These are phyloP conservation scores for Immersiella caudata DNA, from an alignment of 495 filamentous ascomycete species.

Conservation along the genomic window DNA sequence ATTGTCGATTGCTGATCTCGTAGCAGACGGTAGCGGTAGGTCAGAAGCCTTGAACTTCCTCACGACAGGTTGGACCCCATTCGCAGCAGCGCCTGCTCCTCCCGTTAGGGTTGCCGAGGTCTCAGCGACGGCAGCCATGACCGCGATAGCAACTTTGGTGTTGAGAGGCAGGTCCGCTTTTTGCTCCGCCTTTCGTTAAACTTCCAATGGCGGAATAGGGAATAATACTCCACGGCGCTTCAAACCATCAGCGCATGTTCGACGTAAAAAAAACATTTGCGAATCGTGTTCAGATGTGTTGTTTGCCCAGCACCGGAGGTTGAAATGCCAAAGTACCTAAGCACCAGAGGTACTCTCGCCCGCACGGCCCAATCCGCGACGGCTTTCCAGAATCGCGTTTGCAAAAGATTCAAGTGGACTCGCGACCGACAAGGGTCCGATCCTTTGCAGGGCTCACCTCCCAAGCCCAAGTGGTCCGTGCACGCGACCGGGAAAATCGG, in stretches of 20 bases:
- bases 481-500: slow-evolving; percentile 12
- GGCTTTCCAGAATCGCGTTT: slow-evolving; percentile 2
- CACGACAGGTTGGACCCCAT: slow-evolving; percentile 28
- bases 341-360: not conserved
- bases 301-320: not conserved
- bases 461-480: not conserved
- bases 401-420: not conserved
- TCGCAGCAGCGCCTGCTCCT: not conserved
- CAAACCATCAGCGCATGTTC: slow-evolving; percentile 5
- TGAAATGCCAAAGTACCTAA: not conserved
- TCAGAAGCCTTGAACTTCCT: slow-evolving; percentile 85
- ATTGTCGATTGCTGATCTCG: slow-evolving; percentile 73
- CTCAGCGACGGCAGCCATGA: slow-evolving; percentile 26
- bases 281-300: not conserved
- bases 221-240: not conserved
- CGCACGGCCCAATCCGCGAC: slow-evolving; percentile 2
- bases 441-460: not conserved
- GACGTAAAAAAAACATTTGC: not conserved
- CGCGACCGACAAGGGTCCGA: not conserved
- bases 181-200: not conserved
- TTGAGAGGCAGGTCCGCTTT: not conserved
- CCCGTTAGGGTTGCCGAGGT: not conserved
- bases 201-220: not conserved
- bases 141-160: not conserved
- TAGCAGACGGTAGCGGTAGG: slow-evolving; percentile 71